Percentiles rank a stretch among this genome's conserved stretches.
Conservation (phyloP, 306 rosid species). For the Castanospermum australe region DNA sequence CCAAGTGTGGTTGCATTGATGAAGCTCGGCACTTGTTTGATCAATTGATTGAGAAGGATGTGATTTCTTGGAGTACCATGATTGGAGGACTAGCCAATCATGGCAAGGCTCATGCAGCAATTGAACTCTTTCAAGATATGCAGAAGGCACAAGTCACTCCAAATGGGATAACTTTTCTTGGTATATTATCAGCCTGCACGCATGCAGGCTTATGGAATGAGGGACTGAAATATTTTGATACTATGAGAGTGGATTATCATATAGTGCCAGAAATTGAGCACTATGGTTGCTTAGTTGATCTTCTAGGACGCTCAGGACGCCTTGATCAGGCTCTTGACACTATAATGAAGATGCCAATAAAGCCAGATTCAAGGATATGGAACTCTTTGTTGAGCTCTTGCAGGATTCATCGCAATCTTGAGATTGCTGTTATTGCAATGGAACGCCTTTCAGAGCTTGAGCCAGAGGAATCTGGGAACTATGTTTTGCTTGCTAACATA, state of each 20-base stretch:
- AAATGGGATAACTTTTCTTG: conserved; percentile 70
- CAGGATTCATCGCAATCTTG: conserved; percentile 63
- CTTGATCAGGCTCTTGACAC: conserved; percentile 61
- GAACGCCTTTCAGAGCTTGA: conserved; percentile 62
- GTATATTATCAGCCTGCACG: conserved; percentile 71
- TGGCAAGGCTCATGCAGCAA: conserved; percentile 64
- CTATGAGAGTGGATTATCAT: conserved; percentile 41
- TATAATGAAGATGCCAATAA: conserved; percentile 64
- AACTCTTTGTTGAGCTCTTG: conserved; percentile 77
- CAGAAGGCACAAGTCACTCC: conserved; percentile 45
- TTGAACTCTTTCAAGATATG: conserved; percentile 64
- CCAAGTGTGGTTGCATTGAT: conserved; percentile 72
- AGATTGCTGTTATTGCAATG: conserved; percentile 63
- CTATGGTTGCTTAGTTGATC: conserved; percentile 86
- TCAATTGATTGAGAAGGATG: conserved; percentile 53
- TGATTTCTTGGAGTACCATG: conserved; percentile 88
- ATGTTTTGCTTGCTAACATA: conserved; percentile 72
- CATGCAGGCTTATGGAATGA: conserved; percentile 72
- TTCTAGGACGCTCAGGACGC: conserved; percentile 70
- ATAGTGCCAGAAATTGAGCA: conserved; percentile 65
- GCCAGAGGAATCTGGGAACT: conserved; percentile 84
- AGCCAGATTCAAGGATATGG: conserved; percentile 80
- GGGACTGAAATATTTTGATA: conserved; percentile 64
- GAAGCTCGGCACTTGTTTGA: conserved; percentile 60
- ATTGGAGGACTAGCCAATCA: conserved; percentile 70